Evolutionary conservation across 306 rosid genomes (phyloP).

Genomic region (Ziziphus jujuba): DNA sequence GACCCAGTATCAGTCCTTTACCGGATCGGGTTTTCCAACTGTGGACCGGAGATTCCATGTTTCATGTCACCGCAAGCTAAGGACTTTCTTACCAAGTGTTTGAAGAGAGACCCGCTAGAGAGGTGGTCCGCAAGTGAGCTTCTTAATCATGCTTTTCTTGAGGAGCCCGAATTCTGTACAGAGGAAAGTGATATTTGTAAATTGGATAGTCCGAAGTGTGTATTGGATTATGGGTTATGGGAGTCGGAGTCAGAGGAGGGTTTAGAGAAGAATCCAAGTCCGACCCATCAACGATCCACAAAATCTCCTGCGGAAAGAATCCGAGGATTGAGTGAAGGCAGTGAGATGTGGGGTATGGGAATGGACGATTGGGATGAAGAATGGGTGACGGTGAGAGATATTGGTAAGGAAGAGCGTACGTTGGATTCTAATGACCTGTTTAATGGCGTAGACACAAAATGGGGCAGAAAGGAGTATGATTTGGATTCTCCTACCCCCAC

Average conservation of each 20-base stretch:
- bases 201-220: conserved; percentile 60
- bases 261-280: conserved; percentile 17
- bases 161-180: conserved; percentile 5
- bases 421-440: no score
- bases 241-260: conserved; percentile 32
- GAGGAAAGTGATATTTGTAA: conserved; percentile 14
- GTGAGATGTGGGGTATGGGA: conserved; percentile 9
- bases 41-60: conserved; percentile 59
- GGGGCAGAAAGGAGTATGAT: not conserved
- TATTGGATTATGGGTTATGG: conserved; percentile 58
- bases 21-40: conserved; percentile 56
- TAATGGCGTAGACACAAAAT: conserved; percentile 8
- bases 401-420: conserved; percentile 8
- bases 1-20: conserved; percentile 64
- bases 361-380: conserved; percentile 31
- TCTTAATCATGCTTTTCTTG: conserved; percentile 61
- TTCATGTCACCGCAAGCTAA: conserved; percentile 59
- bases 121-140: conserved; percentile 75
- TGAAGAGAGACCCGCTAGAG: conserved; percentile 50
- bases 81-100: conserved; percentile 74
- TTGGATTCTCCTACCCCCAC: conserved; percentile 1
- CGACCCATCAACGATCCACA: conserved; percentile 24
- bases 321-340: conserved; percentile 30
- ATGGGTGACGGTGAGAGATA: conserved; percentile 74
- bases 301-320: conserved; percentile 45